A percentile compares a stretch with the other conserved stretches of the same genome.
These are phyloP conservation scores for Plectosphaerella sp. DNA, from an alignment of 2,329 filamentous ascomycete genomes.

Conservation along the genomic window DNA sequence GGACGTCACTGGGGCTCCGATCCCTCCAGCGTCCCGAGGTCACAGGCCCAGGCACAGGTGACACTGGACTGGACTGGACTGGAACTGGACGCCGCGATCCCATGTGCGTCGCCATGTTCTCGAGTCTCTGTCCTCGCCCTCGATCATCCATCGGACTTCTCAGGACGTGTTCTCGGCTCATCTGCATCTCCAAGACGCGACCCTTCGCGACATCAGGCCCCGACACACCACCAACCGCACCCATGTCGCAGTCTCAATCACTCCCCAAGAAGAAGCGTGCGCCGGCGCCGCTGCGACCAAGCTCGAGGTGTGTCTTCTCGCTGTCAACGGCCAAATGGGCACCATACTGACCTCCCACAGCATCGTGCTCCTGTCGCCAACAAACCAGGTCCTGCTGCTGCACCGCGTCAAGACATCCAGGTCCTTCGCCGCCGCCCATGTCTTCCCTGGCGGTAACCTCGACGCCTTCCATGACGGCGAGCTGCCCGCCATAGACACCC, in stretches of 20 bases:
- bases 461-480: constrained; percentile 71
- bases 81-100: too few species aligned
- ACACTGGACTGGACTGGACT: too few species aligned
- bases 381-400: constrained; percentile 83
- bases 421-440: constrained; percentile 86
- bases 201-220: constrained; percentile 1
- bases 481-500: constrained; percentile 39
- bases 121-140: too few species aligned
- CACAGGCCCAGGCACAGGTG: too few species aligned
- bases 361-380: constrained; percentile 78
- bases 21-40: too few species aligned
- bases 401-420: constrained; percentile 79
- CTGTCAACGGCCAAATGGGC: too few species aligned
- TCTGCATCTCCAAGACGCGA: too few species aligned
- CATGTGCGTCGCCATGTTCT: too few species aligned
- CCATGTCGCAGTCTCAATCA: constrained; percentile 3
- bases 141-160: too few species aligned
- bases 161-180: too few species aligned
- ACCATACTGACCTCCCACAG: constrained; percentile 6
- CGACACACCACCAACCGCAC: constrained; percentile 1
- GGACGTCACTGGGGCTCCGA: too few species aligned
- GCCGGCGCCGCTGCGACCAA: constrained; percentile 51
- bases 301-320: constrained; percentile 55
- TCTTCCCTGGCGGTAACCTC: constrained; percentile 90
- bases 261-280: constrained; percentile 16